Base-by-base conservation (phyloP, 2,329 filamentous ascomycete species). In the Fusarium stilboides region DNA sequence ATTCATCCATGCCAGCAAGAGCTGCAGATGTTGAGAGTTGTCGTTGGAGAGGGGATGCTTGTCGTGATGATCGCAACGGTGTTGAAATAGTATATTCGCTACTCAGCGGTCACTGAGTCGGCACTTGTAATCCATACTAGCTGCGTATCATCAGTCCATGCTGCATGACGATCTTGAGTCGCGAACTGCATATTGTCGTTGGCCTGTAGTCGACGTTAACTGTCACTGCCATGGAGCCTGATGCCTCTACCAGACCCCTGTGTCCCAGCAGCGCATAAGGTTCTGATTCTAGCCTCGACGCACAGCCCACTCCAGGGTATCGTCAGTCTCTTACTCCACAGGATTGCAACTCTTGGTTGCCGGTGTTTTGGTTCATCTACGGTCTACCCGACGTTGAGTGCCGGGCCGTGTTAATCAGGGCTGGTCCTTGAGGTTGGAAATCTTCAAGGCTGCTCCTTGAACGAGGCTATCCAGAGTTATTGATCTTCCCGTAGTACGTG, bases 211-310 rank as follows among this genome's bases (percentile, higher is more conserved):
- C 28, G 36, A 31, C 28, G 45, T 58, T 50, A 43, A 34, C 44
- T 50, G 53, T 44, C 40, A 53, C 20, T 43, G 36, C 15, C 33
- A 9, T 17, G 22, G 19, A 39, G 34, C 19, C 8, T 19, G 34
- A 31, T 49, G 51, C 52, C 44, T 52, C 58, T 51, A 19, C 31
- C 47, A 63, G 45, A 50, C 53, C 55, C 65, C 60, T 63, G 58
- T 55, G 55, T 55, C 55, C 55, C 55, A 57, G 55, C 37, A 60
- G 58, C 52, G 45, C 37, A 65, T 49, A 67, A 58, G 57, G 66
- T 69, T 69, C 65, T 69, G 61, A 56, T 69, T 36, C 52, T 44
- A 64, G 53, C 43, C 43, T 51, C n/a, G 22, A 54, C 45, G 42
- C 49, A 66, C 61, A 66, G 52, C 65, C 51, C 65, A 47, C 53